Evolutionary conservation across 2,329 filamentous ascomycete species (phyloP), one percentile per base, ranked within the genome.

Genomic region (Fusarium subglutinans): DNA sequence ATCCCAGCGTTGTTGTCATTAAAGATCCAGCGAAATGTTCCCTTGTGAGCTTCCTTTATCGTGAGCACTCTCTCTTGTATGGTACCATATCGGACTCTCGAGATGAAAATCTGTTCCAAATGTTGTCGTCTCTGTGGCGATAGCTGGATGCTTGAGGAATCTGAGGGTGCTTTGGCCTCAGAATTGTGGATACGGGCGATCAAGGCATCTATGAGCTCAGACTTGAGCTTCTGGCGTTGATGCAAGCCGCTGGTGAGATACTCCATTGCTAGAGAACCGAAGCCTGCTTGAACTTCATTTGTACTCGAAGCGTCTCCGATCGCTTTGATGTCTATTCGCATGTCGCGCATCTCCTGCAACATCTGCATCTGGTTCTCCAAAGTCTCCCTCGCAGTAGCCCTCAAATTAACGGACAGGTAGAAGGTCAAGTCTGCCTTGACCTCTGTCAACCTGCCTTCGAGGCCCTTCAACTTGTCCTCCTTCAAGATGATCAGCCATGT

Each of bases 21-120:
- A 5, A 70, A 64, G 4, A 74, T 33, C 71, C 71, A 74, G 8
- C 28, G 28, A 6, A 73, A 73, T 0, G 71, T 74, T 14, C 54
- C 59, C 4, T 68, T 6, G 3, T 73, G 24, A 1, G 70, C 72
- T 6, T 73, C 26, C n/a, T 63, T 56, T 26, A 74, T 74, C 1
- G 54, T 40, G 4, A 38, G 35, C 15, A 71, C 63, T 15, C 72
- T 66, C 22, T 74, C 66, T 14, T 45, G 40, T 30, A 73, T 73
- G 1, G 53, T 66, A 7, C 63, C 61, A 4, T 73, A 74, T 8
- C 45, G 48, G 3, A 74, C 37, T 2, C 50, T 55, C 8, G 45
- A 51, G n/a, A 72, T 44, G 8, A 71, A 71, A 0, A 67, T 9
- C 1, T 44, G 41, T 20, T 67, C 50, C 9, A 71, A 15, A 3